Percentiles rank a stretch among this genome's conserved stretches.
phyloP scores from a whole-genome alignment of 768 basidiomycete species.

The Harrya chromipes region DNA sequence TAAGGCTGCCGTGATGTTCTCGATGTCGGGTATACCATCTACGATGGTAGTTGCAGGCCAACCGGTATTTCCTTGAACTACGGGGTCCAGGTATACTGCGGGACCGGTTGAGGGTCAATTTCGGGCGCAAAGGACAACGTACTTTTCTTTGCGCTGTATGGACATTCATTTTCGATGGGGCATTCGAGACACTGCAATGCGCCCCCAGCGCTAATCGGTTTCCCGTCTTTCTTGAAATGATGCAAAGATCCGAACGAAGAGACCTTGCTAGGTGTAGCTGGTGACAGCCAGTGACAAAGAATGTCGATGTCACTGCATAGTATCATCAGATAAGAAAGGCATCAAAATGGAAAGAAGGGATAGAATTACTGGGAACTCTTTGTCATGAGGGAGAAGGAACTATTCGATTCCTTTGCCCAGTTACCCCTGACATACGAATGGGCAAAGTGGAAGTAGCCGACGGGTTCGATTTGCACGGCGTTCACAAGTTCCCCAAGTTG shows the following conservation, averaged over 20 bases:
- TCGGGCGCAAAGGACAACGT: constrained; percentile 14
- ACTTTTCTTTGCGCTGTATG: constrained; percentile 89
- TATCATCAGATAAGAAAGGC: constrained; percentile 1
- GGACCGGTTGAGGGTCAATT: not conserved
- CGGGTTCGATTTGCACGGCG: constrained; percentile 79
- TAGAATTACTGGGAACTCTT: constrained; percentile 82
- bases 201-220: constrained; percentile 64
- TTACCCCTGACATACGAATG: constrained; percentile 86
- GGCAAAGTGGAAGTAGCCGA: constrained; percentile 86
- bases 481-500: constrained; percentile 77
- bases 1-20: constrained; percentile 77
- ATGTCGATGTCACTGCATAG: constrained; percentile 76
- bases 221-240: constrained; percentile 73
- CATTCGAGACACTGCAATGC: constrained; percentile 79
- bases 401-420: constrained; percentile 67
- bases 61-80: constrained; percentile 39
- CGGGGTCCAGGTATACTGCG: constrained; percentile 79
- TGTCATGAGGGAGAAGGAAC: constrained; percentile 82
- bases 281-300: constrained; percentile 72
- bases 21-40: constrained; percentile 83
- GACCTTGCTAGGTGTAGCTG: constrained; percentile 60
- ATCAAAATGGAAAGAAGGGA: not conserved
- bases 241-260: constrained; percentile 86
- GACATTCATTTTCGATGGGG: constrained; percentile 64
- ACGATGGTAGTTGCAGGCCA: constrained; percentile 74